These are phyloP conservation scores for Penicillium hordei DNA, from an alignment of 2,329 filamentous ascomycete genomes.

Conservation along the genomic window DNA sequence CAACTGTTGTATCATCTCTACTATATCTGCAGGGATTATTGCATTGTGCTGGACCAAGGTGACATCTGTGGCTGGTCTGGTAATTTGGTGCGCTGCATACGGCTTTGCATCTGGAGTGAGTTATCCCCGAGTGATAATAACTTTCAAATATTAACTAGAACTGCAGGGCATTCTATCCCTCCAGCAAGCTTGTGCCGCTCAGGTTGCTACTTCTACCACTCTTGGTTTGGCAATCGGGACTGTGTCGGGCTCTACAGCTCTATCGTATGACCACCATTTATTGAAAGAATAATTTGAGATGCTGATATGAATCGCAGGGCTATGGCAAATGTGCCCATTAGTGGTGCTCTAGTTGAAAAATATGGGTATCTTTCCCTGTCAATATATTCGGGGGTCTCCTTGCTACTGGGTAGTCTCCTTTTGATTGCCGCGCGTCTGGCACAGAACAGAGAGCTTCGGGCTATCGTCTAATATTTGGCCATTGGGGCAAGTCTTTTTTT, in stretches of 20 bases:
- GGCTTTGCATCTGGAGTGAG: slow-evolving; percentile 50
- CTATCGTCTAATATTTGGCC: neutral
- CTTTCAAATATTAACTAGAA: neutral
- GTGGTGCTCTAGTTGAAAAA: slow-evolving; percentile 40
- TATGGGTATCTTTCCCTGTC: slow-evolving; percentile 46
- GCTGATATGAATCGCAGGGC: slow-evolving; percentile 27
- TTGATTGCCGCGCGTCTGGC: slow-evolving; percentile 12
- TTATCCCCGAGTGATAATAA: neutral
- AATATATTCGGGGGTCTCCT: slow-evolving; percentile 37
- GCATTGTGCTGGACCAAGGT: slow-evolving; percentile 50
- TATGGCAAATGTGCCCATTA: slow-evolving; percentile 46
- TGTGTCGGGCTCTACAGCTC: slow-evolving; percentile 43
- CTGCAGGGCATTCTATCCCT: slow-evolving; percentile 48
- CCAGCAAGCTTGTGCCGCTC: slow-evolving; percentile 48
- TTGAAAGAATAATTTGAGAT: neutral
- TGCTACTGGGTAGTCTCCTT: slow-evolving; percentile 32
- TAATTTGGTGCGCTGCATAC: slow-evolving; percentile 48
- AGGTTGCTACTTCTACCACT: slow-evolving; percentile 41
- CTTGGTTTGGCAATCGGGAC: slow-evolving; percentile 47
- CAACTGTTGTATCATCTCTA: slow-evolving; percentile 34
- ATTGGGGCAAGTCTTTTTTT: neutral
- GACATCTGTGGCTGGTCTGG: slow-evolving; percentile 44
- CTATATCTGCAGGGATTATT: slow-evolving; percentile 37
- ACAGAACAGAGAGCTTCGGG: slow-evolving; percentile 9
- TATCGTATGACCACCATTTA: slow-evolving; percentile 39